Base-by-base conservation (phyloP, 257 asterid species). In the Capsicum pubescens region DNA sequence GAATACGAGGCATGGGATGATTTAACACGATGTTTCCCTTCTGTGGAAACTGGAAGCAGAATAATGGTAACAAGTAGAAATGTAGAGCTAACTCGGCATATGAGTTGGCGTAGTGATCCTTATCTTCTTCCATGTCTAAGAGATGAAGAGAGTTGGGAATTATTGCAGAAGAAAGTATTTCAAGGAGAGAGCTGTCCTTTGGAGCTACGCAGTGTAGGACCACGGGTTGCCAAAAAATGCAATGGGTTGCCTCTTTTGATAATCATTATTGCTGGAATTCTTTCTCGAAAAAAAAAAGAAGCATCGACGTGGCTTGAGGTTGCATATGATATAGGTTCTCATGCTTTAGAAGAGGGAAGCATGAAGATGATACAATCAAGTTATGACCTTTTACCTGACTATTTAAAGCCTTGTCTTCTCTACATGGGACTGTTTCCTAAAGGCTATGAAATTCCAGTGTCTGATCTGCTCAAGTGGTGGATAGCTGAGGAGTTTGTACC, bases 31-130 rank as follows among this genome's bases (percentile, higher is more conserved):
- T 79, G 44, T 85, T 71, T 85, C 7, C 88, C 5, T 0, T 3
- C 2, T 4, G 42, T 13, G 36, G 81, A 26, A 26, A 26, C 26
- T 26, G 26, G 26, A 35, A 86, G 90, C 19, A 83, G 84, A 87
- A 35, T 87, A 64, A 48, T 87, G 55, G 2, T 87, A n/a, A 87
- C 87, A 8, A 83, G 86, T 11, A 35, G 72, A 3, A 0, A 54
- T 54, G 0, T 3, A 48, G 35, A 0, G 1, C 0, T 83, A n/a
- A 55, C 85, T n/a, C 2, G 0, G 0, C 3, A 16, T 11, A 0
- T 0, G 0, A 21, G 4, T 8, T 0, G 0, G 7, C 0, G 1
- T 1, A 7, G 0, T 4, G 0, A 4, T 1, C 44, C 80, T 9
- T 66, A 83, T 13, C 7, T 2, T 0, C 81, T 71, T 52, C 54